These are phyloP conservation scores for Coelastrella sp. DNA, from an alignment of 139 green algal species.

Conservation along the genomic window DNA sequence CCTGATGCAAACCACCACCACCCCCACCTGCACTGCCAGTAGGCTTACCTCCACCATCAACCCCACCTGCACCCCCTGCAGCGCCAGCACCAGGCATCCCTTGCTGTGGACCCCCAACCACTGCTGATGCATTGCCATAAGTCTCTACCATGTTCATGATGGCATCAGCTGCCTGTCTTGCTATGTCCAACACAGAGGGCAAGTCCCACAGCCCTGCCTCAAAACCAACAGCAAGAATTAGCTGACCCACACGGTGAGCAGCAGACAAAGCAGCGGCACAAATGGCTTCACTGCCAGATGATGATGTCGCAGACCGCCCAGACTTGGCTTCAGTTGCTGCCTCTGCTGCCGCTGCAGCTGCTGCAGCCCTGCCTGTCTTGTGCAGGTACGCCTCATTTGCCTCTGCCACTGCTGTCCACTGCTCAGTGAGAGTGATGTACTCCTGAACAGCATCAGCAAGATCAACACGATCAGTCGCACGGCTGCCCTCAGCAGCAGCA, in stretches of 20 bases:
- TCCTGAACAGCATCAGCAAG: slow-evolving; percentile 33
- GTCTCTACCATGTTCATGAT: slow-evolving; percentile 31
- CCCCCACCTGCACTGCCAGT: background rate
- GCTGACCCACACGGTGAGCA: slow-evolving; percentile 38
- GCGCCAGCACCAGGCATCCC: background rate
- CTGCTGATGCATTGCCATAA: slow-evolving; percentile 9
- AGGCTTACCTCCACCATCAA: background rate
- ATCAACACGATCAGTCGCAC: slow-evolving; percentile 15
- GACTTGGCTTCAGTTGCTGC: background rate
- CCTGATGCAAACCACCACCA: background rate
- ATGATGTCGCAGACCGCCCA: too few species aligned
- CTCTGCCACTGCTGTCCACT: slow-evolving; percentile 32
- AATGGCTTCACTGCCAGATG: background rate
- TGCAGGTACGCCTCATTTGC: slow-evolving; percentile 40
- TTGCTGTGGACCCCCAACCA: background rate
- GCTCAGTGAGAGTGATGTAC: slow-evolving; percentile 36
- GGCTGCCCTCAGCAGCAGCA: slow-evolving; percentile 28
- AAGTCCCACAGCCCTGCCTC: slow-evolving; percentile 44
- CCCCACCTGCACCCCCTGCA: background rate
- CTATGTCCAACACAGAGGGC: slow-evolving; percentile 37
- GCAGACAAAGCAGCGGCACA: slow-evolving; percentile 8
- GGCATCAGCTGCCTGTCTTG: slow-evolving; percentile 30
- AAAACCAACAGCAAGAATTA: slow-evolving; percentile 48
- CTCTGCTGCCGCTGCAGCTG: background rate
- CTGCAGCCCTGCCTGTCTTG: slow-evolving; percentile 5